Evolutionary conservation across 768 basidiomycete genomes (phyloP).

Genomic region (Xerocomus brunneocitrinus): DNA sequence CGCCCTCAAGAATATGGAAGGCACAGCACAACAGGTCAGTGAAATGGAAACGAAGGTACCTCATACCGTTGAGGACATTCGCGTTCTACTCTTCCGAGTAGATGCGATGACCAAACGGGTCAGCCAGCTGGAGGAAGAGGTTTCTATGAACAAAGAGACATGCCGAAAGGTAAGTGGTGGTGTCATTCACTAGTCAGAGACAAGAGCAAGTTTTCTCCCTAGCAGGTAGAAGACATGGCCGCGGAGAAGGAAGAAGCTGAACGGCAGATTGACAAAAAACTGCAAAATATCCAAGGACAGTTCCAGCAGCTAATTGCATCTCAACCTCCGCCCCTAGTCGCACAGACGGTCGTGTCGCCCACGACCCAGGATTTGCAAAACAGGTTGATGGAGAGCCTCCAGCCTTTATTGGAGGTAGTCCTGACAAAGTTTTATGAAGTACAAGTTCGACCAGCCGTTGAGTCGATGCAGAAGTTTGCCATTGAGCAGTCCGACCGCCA

Average conservation of each 20-base stretch:
- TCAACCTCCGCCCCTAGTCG: not conserved
- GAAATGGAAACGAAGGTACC: slow-evolving; percentile 24
- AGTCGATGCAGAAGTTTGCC: slow-evolving; percentile 7
- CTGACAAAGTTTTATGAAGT: slow-evolving; percentile 22
- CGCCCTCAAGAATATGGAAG: slow-evolving; percentile 17
- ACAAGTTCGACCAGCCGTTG: slow-evolving; percentile 20
- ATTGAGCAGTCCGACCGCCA: slow-evolving; percentile 15
- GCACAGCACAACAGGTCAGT: slow-evolving; percentile 8
- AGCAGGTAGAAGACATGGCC: slow-evolving; percentile 17
- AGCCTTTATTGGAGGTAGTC: slow-evolving; percentile 14
- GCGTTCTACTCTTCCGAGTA: slow-evolving; percentile 21
- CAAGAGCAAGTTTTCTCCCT: slow-evolving; percentile 2
- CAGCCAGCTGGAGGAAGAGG: slow-evolving; percentile 20
- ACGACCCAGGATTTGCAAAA: slow-evolving; percentile 1
- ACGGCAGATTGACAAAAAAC: slow-evolving; percentile 11
- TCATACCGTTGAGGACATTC: slow-evolving; percentile 23
- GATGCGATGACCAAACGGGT: slow-evolving; percentile 19
- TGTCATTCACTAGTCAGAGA: not conserved
- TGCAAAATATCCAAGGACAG: slow-evolving; percentile 15
- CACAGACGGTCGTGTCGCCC: not conserved
- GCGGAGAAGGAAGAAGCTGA: slow-evolving; percentile 10
- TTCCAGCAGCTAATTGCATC: slow-evolving; percentile 14
- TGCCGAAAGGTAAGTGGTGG: slow-evolving; percentile 16
- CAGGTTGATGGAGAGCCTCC: slow-evolving; percentile 17
- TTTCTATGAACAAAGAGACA: slow-evolving; percentile 11